Base-by-base conservation (phyloP, 1,284 basidiomycete species). In the Laetiporus sulphureus region DNA sequence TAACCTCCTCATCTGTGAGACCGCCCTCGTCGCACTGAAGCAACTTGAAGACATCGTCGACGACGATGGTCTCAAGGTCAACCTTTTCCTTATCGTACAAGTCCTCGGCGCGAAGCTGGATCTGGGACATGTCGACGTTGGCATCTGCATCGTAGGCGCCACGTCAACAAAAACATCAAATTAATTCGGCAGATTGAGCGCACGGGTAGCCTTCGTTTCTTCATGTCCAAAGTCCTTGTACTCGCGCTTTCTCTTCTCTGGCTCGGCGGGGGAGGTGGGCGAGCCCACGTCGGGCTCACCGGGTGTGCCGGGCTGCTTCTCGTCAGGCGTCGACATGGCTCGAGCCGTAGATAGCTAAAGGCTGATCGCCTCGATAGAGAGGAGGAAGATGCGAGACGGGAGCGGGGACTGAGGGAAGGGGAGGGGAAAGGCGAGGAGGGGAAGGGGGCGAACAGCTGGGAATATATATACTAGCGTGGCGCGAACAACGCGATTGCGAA, bases 11-110 rank as follows among this genome's bases (percentile, higher is more conserved):
- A 5, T 66, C 50, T 23, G 71, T 67, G 33, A 98, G 77, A 79
- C 94, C 94, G 36, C 75, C 72, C 51, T 93, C 86, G 54, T 75
- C 72, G 57, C 80, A 94, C 68, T 97, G 93, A 41, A 98, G 83
- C 49, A 98, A 83, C 52, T 85, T 91, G 79, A 95, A 94, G 66
- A 97, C 92, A 61, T 97, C 93, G 55, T 95, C 92, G 63, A 98
- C 88, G 57, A 93, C 88, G 60, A 98, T 85, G 38, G 91, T 94
- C 73, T 97, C 94, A 44, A 98, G 77, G 68, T 98, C 94, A 66
- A 98, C 94, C 75, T 98, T 98, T 71, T 97, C 92, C 73, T 95
- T 96, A 70, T 95, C 90, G 66, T 95, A 96, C 36, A 98, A 72
- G 68, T 98, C 92, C 67, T 94, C 91, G 7, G 91, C 90, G 64